Evolutionary conservation across 352 stramenopile genomes (phyloP), one percentile per base, ranked within the genome.

Genomic region (Phytophthora syringae): DNA sequence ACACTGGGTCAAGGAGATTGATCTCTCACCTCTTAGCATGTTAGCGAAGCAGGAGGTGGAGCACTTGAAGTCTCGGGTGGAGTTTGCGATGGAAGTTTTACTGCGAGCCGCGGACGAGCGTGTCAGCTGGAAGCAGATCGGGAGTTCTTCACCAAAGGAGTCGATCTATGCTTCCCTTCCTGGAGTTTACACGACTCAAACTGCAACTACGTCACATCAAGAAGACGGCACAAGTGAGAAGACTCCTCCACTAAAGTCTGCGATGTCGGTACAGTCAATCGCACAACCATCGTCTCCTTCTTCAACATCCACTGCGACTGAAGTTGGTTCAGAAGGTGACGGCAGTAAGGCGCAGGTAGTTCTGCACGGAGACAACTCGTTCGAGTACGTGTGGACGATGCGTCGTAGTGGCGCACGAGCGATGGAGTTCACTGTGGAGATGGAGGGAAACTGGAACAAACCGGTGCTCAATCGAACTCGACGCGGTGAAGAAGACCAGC

Each of bases 331-430:
- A 12, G 66, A 83, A 21, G 69, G 68, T 15, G 75, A 74, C 37
- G 77, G 76, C 6, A 76, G 67, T 24, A 73, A 77, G 20, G 60
- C 70, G 16, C 76, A 62, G 1, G 43, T 95, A 1, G 32, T 90
- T 12, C 74, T 95, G 7, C 83, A 95, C 58, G 85, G 84, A 3
- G 85, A 95, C 66, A 94, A 92, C 60, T 82, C 82, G 6, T 95
- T 95, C 45, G 83, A 94, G 48, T 95, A 95, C 56, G 13, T 68
- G 24, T 94, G 84, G 85, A 86, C 60, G 16, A 74, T 93, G 75
- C 79, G 73, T 22, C 78, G 84, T 11, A 77, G 57, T 20, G 76
- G 67, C 7, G 58, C 67, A 10, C 77, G 84, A 1, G 74, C 82
- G 12, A 93, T 92, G 82, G 82, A 95, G 62, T 85, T 91, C 42